These are phyloP conservation scores for sorghum (Sorghum bicolor) DNA, from an alignment of 176 grass and related monocot genomes.

Conservation along the genomic window Sorghum_bicolor_NCBIv3 NC_012872.2:11359001-11359500, in stretches of 20 bases:
- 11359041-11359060: conserved; percentile 80
- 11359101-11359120: background rate
- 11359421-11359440: background rate
- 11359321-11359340: background rate
- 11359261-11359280: background rate
- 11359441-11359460: background rate
- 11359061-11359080: conserved; percentile 15
- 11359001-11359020: conserved; percentile 91
- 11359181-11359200: background rate
- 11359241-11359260: background rate
- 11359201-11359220: background rate
- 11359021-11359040: conserved; percentile 82
- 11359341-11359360: background rate
- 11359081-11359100: background rate
- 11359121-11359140: background rate
- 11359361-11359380: background rate
- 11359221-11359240: background rate
- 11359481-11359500: background rate
- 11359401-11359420: background rate
- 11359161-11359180: background rate
- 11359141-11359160: background rate
- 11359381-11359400: background rate
- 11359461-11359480: background rate
- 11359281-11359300: background rate
- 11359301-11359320: background rate